Percentiles rank a stretch among this genome's conserved stretches.
Conservation (phyloP, 2,329 filamentous ascomycete species). For the Fusarium musae region DNA sequence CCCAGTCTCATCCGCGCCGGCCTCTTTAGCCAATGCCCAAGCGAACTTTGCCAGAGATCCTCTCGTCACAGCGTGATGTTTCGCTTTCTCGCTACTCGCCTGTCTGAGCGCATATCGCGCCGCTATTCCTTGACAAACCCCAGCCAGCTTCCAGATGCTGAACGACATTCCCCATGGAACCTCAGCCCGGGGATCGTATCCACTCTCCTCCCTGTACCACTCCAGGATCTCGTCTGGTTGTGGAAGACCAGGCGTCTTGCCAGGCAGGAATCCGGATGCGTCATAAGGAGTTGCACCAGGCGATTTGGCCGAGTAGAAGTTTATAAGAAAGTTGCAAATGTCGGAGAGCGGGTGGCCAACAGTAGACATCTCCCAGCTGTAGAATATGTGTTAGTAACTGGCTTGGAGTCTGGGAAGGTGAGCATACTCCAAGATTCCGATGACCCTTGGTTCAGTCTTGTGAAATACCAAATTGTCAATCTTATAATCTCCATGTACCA, state of each 20-base stretch:
- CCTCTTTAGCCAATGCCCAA: conserved; percentile 75
- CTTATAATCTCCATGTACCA: conserved; percentile 97
- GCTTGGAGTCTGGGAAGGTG: neutral
- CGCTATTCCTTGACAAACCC: conserved; percentile 87
- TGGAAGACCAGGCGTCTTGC: conserved; percentile 72
- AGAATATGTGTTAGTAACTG: neutral
- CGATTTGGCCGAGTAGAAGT: conserved; percentile 52
- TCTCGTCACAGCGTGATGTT: conserved; percentile 75
- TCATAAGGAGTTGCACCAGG: conserved; percentile 41
- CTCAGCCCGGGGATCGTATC: conserved; percentile 75
- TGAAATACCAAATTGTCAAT: conserved; percentile 93
- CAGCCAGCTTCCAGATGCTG: conserved; percentile 68
- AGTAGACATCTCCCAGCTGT: conserved; percentile 95
- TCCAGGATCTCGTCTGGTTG: conserved; percentile 53
- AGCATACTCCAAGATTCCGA: conserved; percentile 86
- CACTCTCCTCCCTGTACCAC: conserved; percentile 63
- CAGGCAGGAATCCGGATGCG: conserved; percentile 67
- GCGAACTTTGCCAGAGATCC: conserved; percentile 80
- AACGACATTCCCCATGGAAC: conserved; percentile 72
- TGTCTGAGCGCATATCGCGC: conserved; percentile 86
- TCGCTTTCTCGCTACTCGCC: conserved; percentile 87
- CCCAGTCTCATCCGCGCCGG: conserved; percentile 42
- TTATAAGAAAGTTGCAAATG: conserved; percentile 76
- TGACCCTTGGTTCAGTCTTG: conserved; percentile 85
- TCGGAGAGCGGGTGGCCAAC: conserved; percentile 96